Evolutionary conservation across 2,329 filamentous ascomycete species (phyloP), one percentile per base, ranked within the genome.

Genomic region (Penicillium sp.): DNA sequence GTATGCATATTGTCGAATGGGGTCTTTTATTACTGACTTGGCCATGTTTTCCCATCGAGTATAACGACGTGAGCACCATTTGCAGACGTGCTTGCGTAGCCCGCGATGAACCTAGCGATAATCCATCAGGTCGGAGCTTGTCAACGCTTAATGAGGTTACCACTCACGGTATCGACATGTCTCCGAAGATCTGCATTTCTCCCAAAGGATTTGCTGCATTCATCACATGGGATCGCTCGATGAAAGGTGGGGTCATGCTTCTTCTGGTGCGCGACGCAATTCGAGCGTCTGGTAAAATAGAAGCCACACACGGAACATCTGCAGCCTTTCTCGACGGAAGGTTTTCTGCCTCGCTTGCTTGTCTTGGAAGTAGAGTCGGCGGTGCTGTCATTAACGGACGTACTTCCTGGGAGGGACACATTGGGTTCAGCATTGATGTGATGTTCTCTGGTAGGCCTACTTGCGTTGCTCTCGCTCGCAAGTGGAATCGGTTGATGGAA

Each of bases 241-340:
- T 86, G 85, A 57, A 89, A 83, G 59, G 85, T 83, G 14, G 90
- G 87, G 70, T 95, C 87, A 70, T 96, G 92, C 1, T 88, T 93
- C 70, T 93, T 89, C 82, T 93, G 84, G 73, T 96, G 92, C 33
- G 91, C 89, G 70, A 90, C 92, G 78, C 88, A 91, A 76, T 96
- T 96, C 79, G 94, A 96, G 68, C 86, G 89, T 61, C 92, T 83
- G 64, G 90, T 91, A 73, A 96, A 96, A 16, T 89, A 83, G 73
- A 89, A 91, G 6, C 88, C 87, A 70, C 92, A 96, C 2, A 87
- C 81, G 59, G 87, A 82, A 71, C 92, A 96, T 62, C 86, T 89
- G 66, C 87, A 90, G 55, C 89, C 89, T 10, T 50, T 54, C 4
- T 57, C 54, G 1, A 54, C 16, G 2, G 37, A 22, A 9, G 18